phyloP scores from a whole-genome alignment of 305 asterid species.

The Fraxinus dipetala region DNA sequence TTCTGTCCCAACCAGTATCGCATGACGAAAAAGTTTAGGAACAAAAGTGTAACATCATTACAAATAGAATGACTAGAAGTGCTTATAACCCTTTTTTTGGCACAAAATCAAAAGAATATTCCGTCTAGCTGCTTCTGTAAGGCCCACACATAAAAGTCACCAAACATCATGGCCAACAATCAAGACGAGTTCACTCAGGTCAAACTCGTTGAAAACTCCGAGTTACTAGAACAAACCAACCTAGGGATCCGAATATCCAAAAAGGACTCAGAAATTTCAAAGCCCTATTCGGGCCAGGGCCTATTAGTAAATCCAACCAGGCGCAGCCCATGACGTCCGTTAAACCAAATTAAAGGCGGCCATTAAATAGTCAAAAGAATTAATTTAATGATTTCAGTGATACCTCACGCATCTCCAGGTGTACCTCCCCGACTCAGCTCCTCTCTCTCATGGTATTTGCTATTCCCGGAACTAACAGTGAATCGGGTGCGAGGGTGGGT shows the following conservation, averaged over 20 bases:
- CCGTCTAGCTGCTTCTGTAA: background rate
- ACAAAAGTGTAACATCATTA: background rate
- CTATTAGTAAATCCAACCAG: conserved; percentile 19
- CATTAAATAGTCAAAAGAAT: conserved; percentile 27
- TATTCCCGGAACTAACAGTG: conserved; percentile 10
- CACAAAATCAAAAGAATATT: background rate
- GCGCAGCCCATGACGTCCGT: conserved; percentile 36
- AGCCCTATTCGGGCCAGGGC: conserved; percentile 26
- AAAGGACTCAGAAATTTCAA: conserved; percentile 7
- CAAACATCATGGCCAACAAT: background rate
- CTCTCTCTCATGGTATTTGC: background rate
- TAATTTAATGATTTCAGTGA: conserved; percentile 20
- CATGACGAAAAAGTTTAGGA: background rate
- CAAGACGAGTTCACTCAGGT: conserved; percentile 20
- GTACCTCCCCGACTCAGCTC: conserved; percentile 1
- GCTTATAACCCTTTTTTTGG: background rate
- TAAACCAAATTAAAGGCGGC: conserved; percentile 35
- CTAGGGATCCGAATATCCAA: conserved; percentile 18
- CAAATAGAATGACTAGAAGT: background rate
- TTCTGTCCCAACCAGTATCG: background rate
- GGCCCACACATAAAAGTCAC: background rate
- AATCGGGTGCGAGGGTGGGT: conserved; percentile 8
- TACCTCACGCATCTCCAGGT: conserved; percentile 35
- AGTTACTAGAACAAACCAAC: conserved; percentile 19
- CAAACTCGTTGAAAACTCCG: conserved; percentile 21